These are phyloP conservation scores for Phaeosphaeriaceae sp. DNA, from an alignment of 2,329 filamentous ascomycete genomes.

Conservation along the genomic window DNA sequence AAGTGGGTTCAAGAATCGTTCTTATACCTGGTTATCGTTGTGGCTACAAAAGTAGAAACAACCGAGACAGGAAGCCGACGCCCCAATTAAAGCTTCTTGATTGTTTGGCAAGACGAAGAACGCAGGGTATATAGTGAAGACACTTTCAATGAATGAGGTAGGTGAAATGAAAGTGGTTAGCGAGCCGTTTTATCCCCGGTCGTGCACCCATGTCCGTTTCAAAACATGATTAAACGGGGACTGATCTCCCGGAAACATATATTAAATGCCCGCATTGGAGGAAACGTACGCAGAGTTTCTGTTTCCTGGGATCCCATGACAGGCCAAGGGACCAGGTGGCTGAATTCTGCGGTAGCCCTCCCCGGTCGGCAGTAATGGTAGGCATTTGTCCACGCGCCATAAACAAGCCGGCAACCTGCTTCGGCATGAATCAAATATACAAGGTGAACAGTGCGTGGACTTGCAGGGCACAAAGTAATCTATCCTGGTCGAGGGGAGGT, in stretches of 20 bases:
- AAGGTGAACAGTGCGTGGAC: neutral
- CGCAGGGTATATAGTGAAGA: constrained; percentile 7
- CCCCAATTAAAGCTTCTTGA: constrained; percentile 5
- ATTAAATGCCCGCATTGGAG: constrained; percentile 3
- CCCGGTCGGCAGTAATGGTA: constrained; percentile 8
- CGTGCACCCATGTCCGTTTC: constrained; percentile 1
- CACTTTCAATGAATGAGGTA: constrained; percentile 6
- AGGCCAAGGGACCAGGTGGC: constrained; percentile 1
- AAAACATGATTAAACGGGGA: constrained; percentile 5
- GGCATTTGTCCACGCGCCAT: constrained; percentile 4
- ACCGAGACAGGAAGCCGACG: constrained; percentile 11
- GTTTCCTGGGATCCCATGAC: constrained; percentile 1
- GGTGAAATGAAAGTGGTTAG: constrained; percentile 4
- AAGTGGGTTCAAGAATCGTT: neutral
- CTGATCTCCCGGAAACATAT: constrained; percentile 4
- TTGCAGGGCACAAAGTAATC: constrained; percentile 1
- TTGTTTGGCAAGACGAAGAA: constrained; percentile 3
- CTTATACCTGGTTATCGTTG: neutral
- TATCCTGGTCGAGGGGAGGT: neutral
- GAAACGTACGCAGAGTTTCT: neutral
- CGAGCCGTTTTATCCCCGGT: constrained; percentile 4
- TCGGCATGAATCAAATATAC: constrained; percentile 8
- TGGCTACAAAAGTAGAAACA: constrained; percentile 4
- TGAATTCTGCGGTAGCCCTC: constrained; percentile 4
- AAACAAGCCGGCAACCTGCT: constrained; percentile 7